Evolutionary conservation across 1,284 basidiomycete species (phyloP).

Genomic region (Sphagnurus paluster): DNA sequence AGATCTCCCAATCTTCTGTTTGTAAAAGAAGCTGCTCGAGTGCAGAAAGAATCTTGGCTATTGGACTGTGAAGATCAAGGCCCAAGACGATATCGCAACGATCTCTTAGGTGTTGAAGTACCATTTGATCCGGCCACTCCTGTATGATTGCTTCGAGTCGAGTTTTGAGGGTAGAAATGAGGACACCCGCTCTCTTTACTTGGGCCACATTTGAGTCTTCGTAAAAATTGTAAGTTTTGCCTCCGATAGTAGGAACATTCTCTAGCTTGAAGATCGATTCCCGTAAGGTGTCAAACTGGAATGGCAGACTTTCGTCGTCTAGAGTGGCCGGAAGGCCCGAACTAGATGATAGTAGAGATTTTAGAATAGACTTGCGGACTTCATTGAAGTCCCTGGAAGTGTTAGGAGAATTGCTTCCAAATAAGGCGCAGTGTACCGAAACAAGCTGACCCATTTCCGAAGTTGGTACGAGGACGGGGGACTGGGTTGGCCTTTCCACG

Average conservation of each 20-base stretch:
- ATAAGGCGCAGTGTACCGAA: conserved; percentile 38
- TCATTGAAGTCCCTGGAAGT: conserved; percentile 22
- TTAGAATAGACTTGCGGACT: conserved; percentile 30
- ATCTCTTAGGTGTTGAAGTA: conserved; percentile 81
- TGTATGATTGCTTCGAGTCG: conserved; percentile 62
- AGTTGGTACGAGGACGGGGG: conserved; percentile 23
- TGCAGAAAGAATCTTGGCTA: conserved; percentile 84
- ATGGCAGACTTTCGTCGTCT: conserved; percentile 48
- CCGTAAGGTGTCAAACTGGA: conserved; percentile 48
- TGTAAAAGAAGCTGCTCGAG: conserved; percentile 88
- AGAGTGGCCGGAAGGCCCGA: conserved; percentile 40
- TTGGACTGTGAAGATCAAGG: conserved; percentile 69
- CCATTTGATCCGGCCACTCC: conserved; percentile 98
- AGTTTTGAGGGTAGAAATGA: conserved; percentile 52
- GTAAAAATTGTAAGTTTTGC: conserved; percentile 75
- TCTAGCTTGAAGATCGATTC: conserved; percentile 34
- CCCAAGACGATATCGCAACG: conserved; percentile 74
- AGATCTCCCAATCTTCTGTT: conserved; percentile 97
- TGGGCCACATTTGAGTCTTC: conserved; percentile 72
- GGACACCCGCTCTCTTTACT: conserved; percentile 56
- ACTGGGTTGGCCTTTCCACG: conserved; percentile 12
- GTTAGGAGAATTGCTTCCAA: conserved; percentile 17
- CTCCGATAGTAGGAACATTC: conserved; percentile 17
- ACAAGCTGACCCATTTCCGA: conserved; percentile 34
- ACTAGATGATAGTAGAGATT: conserved; percentile 32